Percentiles rank a stretch among this genome's conserved stretches.
phyloP scores from a whole-genome alignment of 345 rosid genomes.

The Aquilaria malaccensis region DNA sequence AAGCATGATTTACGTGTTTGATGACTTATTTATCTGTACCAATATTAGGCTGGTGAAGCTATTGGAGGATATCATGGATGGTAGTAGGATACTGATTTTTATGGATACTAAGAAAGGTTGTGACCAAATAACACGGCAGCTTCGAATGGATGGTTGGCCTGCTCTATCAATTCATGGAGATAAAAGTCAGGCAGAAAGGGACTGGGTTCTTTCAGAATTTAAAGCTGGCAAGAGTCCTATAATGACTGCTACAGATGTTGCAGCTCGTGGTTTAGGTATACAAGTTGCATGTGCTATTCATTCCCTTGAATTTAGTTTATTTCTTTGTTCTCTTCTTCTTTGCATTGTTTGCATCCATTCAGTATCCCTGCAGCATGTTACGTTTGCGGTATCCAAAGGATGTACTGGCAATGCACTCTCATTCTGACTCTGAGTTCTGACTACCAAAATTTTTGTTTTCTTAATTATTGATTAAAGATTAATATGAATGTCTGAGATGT shows the following conservation, averaged over 20 bases:
- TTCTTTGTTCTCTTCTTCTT: not conserved
- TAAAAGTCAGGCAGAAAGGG: conserved; percentile 99
- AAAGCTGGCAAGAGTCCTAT: conserved; percentile 96
- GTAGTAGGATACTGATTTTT: conserved; percentile 90
- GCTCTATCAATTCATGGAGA: conserved; percentile 98
- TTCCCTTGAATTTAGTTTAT: not conserved
- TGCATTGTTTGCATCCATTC: not conserved
- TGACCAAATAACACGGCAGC: conserved; percentile 96
- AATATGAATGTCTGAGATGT: too few species aligned
- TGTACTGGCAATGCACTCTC: too few species aligned
- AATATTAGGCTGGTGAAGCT: conserved; percentile 71
- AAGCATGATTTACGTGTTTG: not conserved
- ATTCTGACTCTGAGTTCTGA: too few species aligned
- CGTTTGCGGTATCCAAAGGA: not conserved
- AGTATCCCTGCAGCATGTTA: not conserved
- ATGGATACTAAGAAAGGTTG: conserved; percentile 98
- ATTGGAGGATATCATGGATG: conserved; percentile 99
- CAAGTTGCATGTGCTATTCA: not conserved
- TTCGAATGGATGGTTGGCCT: conserved; percentile 99
- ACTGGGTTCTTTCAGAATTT: conserved; percentile 99
- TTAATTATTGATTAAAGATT: too few species aligned
- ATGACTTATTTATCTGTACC: conserved; percentile 1
- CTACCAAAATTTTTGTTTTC: too few species aligned
- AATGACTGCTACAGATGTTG: conserved; percentile 99
- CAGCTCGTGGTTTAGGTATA: conserved; percentile 98